Evolutionary conservation across 2,329 filamentous ascomycete genomes (phyloP), one percentile per base, ranked within the genome.

Genomic region (Diaporthe destruens): DNA sequence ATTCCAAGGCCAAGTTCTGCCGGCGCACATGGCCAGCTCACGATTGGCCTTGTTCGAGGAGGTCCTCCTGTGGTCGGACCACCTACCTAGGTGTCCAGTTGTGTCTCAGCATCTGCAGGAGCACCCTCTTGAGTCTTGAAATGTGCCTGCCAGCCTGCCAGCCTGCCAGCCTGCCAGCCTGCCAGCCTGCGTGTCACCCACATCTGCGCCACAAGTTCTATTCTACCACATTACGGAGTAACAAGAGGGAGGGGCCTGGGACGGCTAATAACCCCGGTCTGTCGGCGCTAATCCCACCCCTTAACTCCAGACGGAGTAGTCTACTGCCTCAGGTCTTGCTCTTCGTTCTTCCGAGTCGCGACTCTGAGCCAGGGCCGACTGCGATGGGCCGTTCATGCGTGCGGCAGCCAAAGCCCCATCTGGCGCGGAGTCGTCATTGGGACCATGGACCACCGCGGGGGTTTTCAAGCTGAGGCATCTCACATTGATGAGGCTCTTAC

Each of bases 231-330:
- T n/a, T n/a, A n/a, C n/a, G n/a, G n/a, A n/a, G n/a, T 20, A 6
- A 42, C 39, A 42, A 42, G 39, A 42, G 16, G 18, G 61, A 66
- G 61, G 53, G 36, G 61, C 47, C 61, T 32, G 61, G 61, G 53
- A 66, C 32, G 61, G 20, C 23, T 53, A 53, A 36, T 53, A 53
- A 36, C 39, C 47, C 61, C 61, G n/a, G 47, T 25, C 47, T 44
- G 14, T 53, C 61, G 61, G 61, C 25, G 47, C 36, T 53, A 53
- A 66, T 66, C 61, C 61, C 61, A 47, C 61, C 61, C 61, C 61
- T 66, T 66, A 66, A 53, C 61, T 53, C 61, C 61, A 66, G 61
- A 66, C 61, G n/a, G n/a, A n/a, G n/a, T n/a, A n/a, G n/a, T n/a
- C n/a, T n/a, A n/a, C n/a, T 51, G 61, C 61, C 53, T 66, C 47